These are phyloP conservation scores for Ogataea sp. DNA, from an alignment of 805 yeast genomes.

Conservation along the genomic window DNA sequence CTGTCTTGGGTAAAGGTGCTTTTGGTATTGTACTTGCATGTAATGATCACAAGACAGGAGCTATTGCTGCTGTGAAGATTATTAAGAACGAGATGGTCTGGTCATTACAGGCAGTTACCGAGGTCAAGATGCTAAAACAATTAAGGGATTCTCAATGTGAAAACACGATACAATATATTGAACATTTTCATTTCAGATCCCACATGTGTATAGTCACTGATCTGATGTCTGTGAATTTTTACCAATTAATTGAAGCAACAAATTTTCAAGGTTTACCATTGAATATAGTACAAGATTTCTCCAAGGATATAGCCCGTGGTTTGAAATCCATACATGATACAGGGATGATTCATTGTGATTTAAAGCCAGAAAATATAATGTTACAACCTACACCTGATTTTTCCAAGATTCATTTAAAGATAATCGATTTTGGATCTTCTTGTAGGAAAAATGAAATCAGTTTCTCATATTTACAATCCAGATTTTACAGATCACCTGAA, in stretches of 20 bases:
- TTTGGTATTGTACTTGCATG: slow-evolving; percentile 75
- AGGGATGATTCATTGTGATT: slow-evolving; percentile 70
- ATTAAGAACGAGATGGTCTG: slow-evolving; percentile 67
- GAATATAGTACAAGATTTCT: slow-evolving; percentile 33
- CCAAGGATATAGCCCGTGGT: slow-evolving; percentile 50
- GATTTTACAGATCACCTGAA: slow-evolving; percentile 78
- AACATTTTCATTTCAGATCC: slow-evolving; percentile 71
- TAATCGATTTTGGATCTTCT: slow-evolving; percentile 78
- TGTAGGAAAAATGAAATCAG: slow-evolving; percentile 35
- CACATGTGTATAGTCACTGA: slow-evolving; percentile 82
- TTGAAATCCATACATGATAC: slow-evolving; percentile 48
- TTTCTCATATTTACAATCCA: slow-evolving; percentile 48
- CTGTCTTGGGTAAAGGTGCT: slow-evolving; percentile 65
- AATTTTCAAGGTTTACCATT: slow-evolving; percentile 42
- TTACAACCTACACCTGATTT: slow-evolving; percentile 29
- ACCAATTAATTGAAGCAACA: slow-evolving; percentile 45
- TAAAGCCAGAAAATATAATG: slow-evolving; percentile 82
- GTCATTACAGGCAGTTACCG: slow-evolving; percentile 72
- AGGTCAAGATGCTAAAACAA: slow-evolving; percentile 56
- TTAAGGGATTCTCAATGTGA: slow-evolving; percentile 26
- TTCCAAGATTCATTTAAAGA: slow-evolving; percentile 33
- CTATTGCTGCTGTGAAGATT: slow-evolving; percentile 64
- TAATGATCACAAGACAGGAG: slow-evolving; percentile 52
- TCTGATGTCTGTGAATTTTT: slow-evolving; percentile 56
- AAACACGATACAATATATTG: slow-evolving; percentile 45